Conservation (phyloP, 768 basidiomycete species). For the Lactifluus hygrophoroides region DNA sequence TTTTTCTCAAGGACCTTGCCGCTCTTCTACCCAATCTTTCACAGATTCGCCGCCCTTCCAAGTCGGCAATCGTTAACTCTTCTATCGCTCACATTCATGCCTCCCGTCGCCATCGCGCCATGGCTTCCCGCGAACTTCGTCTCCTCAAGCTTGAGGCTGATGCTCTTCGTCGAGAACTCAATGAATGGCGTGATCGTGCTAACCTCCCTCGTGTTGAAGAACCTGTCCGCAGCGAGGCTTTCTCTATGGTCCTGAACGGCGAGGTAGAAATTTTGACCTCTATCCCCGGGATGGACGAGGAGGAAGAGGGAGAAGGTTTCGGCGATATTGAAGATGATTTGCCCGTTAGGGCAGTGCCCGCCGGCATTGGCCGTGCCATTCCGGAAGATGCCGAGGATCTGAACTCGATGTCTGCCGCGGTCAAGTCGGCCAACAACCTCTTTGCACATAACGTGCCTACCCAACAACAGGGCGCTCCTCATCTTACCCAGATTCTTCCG, state of each 20-base stretch:
- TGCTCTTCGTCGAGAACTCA: slow-evolving; percentile 81
- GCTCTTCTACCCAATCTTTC: slow-evolving; percentile 85
- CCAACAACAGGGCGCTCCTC: slow-evolving; percentile 11
- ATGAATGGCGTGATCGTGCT: slow-evolving; percentile 83
- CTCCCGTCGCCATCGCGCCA: slow-evolving; percentile 69
- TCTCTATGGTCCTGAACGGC: slow-evolving; percentile 58
- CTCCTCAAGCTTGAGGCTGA: slow-evolving; percentile 74
- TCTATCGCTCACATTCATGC: slow-evolving; percentile 84
- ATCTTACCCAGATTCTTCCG: slow-evolving; percentile 24
- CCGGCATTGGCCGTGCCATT: slow-evolving; percentile 20
- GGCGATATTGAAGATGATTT: slow-evolving; percentile 33
- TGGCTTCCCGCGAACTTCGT: slow-evolving; percentile 78
- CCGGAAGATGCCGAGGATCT: slow-evolving; percentile 22
- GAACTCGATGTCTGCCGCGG: slow-evolving; percentile 27
- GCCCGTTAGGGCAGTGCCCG: slow-evolving; percentile 20
- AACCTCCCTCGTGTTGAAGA: slow-evolving; percentile 67
- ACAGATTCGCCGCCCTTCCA: slow-evolving; percentile 87
- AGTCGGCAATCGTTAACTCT: slow-evolving; percentile 94
- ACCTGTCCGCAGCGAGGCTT: slow-evolving; percentile 61
- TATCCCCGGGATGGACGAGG: slow-evolving; percentile 45
- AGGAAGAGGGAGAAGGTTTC: slow-evolving; percentile 43
- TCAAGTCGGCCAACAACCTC: slow-evolving; percentile 28
- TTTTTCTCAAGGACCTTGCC: slow-evolving; percentile 67
- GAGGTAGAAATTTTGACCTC: slow-evolving; percentile 56
- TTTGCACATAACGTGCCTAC: slow-evolving; percentile 30